Percentiles rank a stretch among this genome's conserved stretches.
phyloP scores from a whole-genome alignment of 495 filamentous ascomycete species.

The Talaromyces trachyspermus region DNA sequence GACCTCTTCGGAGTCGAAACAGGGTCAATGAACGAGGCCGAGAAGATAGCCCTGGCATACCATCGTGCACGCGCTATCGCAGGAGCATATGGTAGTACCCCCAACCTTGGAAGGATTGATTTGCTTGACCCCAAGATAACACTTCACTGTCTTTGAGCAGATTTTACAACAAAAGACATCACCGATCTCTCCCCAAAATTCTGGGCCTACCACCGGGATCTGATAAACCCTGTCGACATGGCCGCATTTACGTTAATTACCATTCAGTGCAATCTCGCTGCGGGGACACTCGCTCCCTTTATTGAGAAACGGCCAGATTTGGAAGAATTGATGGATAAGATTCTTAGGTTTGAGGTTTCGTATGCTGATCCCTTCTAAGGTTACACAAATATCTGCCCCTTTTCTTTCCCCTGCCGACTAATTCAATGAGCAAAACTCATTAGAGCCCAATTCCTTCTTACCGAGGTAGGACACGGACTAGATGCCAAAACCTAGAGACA shows the following conservation, averaged over 20 bases:
- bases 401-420: background rate
- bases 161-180: background rate
- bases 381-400: background rate
- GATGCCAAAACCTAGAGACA: constrained; percentile 29
- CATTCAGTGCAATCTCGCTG: constrained; percentile 28
- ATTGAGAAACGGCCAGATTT: constrained; percentile 17
- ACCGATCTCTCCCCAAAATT: background rate
- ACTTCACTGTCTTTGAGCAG: background rate
- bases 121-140: background rate
- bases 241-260: constrained; percentile 12
- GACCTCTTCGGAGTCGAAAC: background rate
- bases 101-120: too few relatives aligned
- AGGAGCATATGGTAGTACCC: background rate
- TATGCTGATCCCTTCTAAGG: constrained; percentile 1
- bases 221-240: background rate
- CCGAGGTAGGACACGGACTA: constrained; percentile 24
- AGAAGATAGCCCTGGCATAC: background rate
- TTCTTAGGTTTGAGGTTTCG: constrained; percentile 21
- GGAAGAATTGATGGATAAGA: constrained; percentile 15
- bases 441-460: constrained; percentile 24
- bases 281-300: constrained; percentile 23
- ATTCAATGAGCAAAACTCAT: background rate
- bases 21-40: background rate
- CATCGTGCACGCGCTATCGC: background rate
- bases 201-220: background rate